Evolutionary conservation across 139 green algal genomes (phyloP), one percentile per base, ranked within the genome.

Genomic region (Chlamydomonas sp.): DNA sequence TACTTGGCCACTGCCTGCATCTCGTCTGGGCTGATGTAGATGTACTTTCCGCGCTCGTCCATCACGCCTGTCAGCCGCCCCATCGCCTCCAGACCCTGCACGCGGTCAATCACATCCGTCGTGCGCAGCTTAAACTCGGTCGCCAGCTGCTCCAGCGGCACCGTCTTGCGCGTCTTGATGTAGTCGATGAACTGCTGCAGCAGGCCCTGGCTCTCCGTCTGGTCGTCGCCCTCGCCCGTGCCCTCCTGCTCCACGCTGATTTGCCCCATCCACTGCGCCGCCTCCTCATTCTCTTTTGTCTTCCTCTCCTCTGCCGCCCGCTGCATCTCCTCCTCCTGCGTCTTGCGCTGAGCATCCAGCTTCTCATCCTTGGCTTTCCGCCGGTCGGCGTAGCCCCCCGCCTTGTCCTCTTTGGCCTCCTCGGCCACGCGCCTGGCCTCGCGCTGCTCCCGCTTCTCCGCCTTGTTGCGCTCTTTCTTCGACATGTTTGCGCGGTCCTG

Each of bases 11-110:
- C 87, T 10, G 82, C 80, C 28, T 78, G 28, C 91, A 97, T 96
- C 80, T 97, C 92, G 34, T 94, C 88, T 6, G 48, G 43, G 35
- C 82, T 92, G 47, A 97, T 91, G 85, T 93, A 96, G 58, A 97
- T 96, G 86, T 91, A 97, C 88, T 97, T 97, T 35, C 92, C 92
- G 1, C 92, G 78, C 71, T 97, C 92, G 62, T 97, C 92, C 89
- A 97, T 95, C 58, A 97, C 84, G 0, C 92, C 92, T 2, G 90
- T 92, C 20, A 97, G 69, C 5, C 76, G 61, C 0, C 90, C 88
- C 72, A 84, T 81, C 6, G 72, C 79, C 65, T 97, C 92, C 26
- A 97, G 78, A 0, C 30, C 54, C 35, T 88, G 76, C 30, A 97
- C 84, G 6, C 86, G 75, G 34, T 85, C 82, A 47, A 97, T 87